These are phyloP conservation scores for Debaryomycetaceae sp. DNA, from an alignment of 1,139 yeast species.

Conservation along the genomic window DNA sequence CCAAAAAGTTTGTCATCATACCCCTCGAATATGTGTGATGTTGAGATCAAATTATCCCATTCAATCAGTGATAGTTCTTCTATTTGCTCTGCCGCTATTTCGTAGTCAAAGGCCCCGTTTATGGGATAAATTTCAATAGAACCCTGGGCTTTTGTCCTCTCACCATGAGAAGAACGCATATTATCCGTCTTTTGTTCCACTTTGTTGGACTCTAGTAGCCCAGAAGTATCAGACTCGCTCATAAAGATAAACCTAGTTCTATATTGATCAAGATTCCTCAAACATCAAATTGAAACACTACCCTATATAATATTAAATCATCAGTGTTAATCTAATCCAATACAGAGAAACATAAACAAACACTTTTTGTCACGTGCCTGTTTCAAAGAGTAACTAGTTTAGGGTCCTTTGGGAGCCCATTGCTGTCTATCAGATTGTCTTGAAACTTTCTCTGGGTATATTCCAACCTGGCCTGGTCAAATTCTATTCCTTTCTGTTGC, in stretches of 20 bases:
- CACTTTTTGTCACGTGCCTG: constrained; percentile 6
- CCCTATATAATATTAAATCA: neutral
- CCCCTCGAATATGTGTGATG: constrained; percentile 57
- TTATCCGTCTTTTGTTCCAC: neutral
- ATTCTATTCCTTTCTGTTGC: constrained; percentile 45
- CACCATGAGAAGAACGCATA: neutral
- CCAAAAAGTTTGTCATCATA: constrained; percentile 52
- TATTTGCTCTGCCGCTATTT: neutral
- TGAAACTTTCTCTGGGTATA: constrained; percentile 48
- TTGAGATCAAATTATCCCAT: constrained; percentile 43
- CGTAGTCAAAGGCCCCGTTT: neutral
- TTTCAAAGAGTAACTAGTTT: constrained; percentile 31
- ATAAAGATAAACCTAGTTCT: neutral
- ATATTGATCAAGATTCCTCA: neutral
- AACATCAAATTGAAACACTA: neutral
- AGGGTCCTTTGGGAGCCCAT: constrained; percentile 41
- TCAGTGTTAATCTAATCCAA: neutral
- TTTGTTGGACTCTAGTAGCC: neutral
- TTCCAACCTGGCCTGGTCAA: constrained; percentile 68
- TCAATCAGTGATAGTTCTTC: constrained; percentile 14
- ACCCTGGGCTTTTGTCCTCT: neutral
- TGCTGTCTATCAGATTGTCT: constrained; percentile 49
- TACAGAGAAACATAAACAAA: constrained; percentile 7
- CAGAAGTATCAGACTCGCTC: neutral
- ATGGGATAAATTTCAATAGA: constrained; percentile 12